Evolutionary conservation across 2,329 filamentous ascomycete genomes (phyloP), one percentile per base, ranked within the genome.

Genomic region (Macroventuria anomochaeta): DNA sequence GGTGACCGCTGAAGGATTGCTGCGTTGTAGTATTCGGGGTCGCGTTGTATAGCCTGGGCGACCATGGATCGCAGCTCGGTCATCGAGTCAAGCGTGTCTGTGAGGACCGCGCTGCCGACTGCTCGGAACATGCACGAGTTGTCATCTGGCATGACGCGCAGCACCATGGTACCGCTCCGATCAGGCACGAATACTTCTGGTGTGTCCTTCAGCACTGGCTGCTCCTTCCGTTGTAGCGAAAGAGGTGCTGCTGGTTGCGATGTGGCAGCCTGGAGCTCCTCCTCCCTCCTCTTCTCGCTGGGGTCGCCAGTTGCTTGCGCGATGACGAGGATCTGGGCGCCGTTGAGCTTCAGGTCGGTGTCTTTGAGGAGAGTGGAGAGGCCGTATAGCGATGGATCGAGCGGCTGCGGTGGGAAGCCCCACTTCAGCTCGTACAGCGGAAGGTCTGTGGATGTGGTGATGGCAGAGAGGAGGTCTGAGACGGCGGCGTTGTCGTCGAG

Each of bases 81-180:
- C 85, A 90, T 88, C 7, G 81, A 80, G 58, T 88, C 85, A 63
- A 88, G 81, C 1, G 80, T 79, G 8, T 73, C 71, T 26, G 85
- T 83, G 41, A 91, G 84, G n/a, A 96, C 82, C 3, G 89, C 89
- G 47, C 88, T 89, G 13, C 90, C 90, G 39, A 97, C 87, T 0
- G 93, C 93, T 23, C 92, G 89, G 75, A 97, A 97, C 67, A 97
- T 86, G 76, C 93, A 97, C 53, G 88, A 91, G 75, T 97, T 97
- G 75, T 97, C 93, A 69, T 97, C 93, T 4, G 93, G 91, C 93
- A 97, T 97, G 43, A 97, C 90, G 12, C 93, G 88, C 15, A 97
- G 83, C 7, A 96, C 89, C 15, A 84, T 74, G 1, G 80, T 83
- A 39, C 83, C 84, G 26, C 77, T 77, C 41, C 84, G 81, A 23